phyloP scores from a whole-genome alignment of 2,329 filamentous ascomycete genomes.

The Aspergillus aculeatinus region DNA sequence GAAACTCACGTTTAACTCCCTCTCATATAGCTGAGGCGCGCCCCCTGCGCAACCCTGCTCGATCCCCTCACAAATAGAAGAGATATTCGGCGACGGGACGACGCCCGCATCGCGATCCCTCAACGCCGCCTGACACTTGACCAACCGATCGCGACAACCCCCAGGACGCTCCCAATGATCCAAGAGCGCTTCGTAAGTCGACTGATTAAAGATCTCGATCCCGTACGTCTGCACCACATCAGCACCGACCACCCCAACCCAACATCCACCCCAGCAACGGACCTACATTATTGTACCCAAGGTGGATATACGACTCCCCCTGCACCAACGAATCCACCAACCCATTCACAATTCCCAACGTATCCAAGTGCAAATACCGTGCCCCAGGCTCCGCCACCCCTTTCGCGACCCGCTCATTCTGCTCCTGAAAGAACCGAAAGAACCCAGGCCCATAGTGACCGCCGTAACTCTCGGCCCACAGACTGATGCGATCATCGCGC shows the following conservation, averaged over 20 bases:
- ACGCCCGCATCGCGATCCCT: background rate
- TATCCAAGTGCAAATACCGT: background rate
- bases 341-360: constrained; percentile 3
- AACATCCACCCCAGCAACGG: too few relatives aligned
- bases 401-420: background rate
- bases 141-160: background rate
- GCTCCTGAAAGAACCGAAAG: constrained; percentile 1
- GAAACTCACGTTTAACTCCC: background rate
- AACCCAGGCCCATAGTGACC: constrained; percentile 6
- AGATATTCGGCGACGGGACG: background rate
- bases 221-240: background rate
- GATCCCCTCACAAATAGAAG: background rate
- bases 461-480: constrained; percentile 7
- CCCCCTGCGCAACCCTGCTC: background rate
- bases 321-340: constrained; percentile 2
- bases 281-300: constrained; percentile 1
- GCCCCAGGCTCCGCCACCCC: background rate
- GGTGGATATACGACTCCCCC: background rate
- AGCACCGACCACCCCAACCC: background rate
- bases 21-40: background rate
- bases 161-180: background rate
- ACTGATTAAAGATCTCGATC: background rate
- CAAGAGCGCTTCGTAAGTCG: background rate
- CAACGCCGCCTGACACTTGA: background rate
- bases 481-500: background rate